phyloP scores from a whole-genome alignment of 2,329 filamentous ascomycete species.

The Fusarium palustre region DNA sequence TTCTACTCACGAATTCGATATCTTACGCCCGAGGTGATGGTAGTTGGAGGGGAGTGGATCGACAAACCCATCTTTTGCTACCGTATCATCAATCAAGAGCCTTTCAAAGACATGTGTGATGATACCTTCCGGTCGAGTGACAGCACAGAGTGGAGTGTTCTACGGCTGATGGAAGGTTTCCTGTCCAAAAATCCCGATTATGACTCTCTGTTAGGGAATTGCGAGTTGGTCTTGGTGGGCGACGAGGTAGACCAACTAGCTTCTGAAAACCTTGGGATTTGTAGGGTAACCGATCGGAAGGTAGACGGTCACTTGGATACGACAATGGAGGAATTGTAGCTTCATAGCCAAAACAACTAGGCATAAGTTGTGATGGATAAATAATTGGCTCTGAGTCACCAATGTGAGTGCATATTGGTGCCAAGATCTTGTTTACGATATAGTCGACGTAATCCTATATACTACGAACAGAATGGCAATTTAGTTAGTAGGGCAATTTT shows the following conservation, averaged over 20 bases:
- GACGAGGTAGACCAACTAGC: neutral
- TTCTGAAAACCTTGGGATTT: neutral
- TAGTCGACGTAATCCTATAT: no score
- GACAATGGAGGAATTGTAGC: accelerated
- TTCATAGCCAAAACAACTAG: neutral
- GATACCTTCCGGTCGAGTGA: neutral
- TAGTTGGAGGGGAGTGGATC: accelerated
- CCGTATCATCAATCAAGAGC: accelerated
- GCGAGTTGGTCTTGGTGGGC: accelerated
- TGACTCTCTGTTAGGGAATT: neutral
- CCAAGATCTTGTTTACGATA: no score
- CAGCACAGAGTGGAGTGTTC: neutral
- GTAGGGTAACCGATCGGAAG: neutral
- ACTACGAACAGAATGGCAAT: no score
- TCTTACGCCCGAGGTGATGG: accelerated
- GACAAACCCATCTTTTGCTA: accelerated
- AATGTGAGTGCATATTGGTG: no score
- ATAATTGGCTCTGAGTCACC: no score
- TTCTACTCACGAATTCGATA: accelerated
- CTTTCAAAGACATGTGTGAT: neutral
- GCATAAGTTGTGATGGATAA: neutral
- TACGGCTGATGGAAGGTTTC: no score
- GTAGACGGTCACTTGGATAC: neutral
- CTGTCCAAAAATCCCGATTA: no score
- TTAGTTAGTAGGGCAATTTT: no score